Base-by-base conservation (phyloP, 192 early-diverging fungal species). In the Backusella morwellensis region DNA sequence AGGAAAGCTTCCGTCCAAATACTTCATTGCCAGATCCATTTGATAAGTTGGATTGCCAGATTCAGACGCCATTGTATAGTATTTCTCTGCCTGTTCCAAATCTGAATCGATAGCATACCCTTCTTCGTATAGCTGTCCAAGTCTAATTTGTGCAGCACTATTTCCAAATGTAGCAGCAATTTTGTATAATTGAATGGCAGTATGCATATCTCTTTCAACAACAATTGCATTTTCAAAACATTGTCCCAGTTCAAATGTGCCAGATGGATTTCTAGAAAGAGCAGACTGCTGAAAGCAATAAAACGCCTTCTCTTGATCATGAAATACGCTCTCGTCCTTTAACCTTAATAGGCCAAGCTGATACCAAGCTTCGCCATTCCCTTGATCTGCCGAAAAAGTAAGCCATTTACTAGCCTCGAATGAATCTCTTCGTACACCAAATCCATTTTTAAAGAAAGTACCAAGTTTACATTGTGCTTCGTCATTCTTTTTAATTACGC, bases 391-490 rank as follows among this genome's bases (percentile, higher is more conserved):
- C 0, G 44, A 40, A 5, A 19, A 5, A 14, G 6, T 34, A 47
- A 47, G 54, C 40, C 29, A 44, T 23, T 7, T 23, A 11, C 70
- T 40, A 32, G 70, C 70, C 26, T 72, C 44, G 3, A 72, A 1
- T 19, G 7, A 9, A 17, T 72, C 70, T 47, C 50, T 72, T 52
- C 19, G 70, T 34, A 72, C 70, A 15, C 70, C 70, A 40, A 72
- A 12, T 15, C 70, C 70, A 32, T 72, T 40, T 5, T 44, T 47
- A 34, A 47, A 72, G 11, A 72, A 19, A 4, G 29, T 32, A 19
- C 70, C 70, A 5, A 72, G 23, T 15, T 68, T 78, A 54, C 59
- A 73, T 68, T 81, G 79, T 19, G 81, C 83, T 0, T 36, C 42
- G 0, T 47, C 34, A 35, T 76, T 35, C 15, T 78, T 80, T 15